phyloP scores from a whole-genome alignment of 2,329 filamentous ascomycete genomes.

The Penicillium fuscoglaucum region DNA sequence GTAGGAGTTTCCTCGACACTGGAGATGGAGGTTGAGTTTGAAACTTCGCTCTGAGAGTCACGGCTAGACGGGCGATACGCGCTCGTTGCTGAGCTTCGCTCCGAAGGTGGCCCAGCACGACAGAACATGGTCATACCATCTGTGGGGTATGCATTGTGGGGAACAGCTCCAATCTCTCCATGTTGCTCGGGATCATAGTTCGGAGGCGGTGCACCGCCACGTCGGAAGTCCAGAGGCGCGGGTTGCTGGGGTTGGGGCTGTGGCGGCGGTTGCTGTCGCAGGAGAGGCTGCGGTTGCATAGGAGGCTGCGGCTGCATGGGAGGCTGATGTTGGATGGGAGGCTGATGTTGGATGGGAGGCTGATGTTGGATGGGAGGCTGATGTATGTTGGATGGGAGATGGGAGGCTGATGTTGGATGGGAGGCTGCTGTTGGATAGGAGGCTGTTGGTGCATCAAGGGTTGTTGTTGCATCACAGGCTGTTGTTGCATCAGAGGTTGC shows the following conservation, averaged over 20 bases:
- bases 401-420: constrained; percentile 13
- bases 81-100: constrained; percentile 67
- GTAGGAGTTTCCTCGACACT: constrained; percentile 73
- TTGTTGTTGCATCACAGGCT: constrained; percentile 37
- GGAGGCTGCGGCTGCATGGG: background rate
- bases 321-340: background rate
- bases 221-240: constrained; percentile 41
- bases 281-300: background rate
- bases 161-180: constrained; percentile 66
- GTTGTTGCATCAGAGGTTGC: constrained; percentile 36
- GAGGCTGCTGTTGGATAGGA: background rate
- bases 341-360: constrained; percentile 19
- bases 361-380: constrained; percentile 10
- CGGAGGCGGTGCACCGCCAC: constrained; percentile 44
- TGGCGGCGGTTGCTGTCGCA: background rate
- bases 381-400: background rate
- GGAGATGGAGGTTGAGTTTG: constrained; percentile 83
- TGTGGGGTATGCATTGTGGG: constrained; percentile 89
- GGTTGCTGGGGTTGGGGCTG: constrained; percentile 32
- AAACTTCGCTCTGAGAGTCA: constrained; percentile 88
- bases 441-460: constrained; percentile 5
- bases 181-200: constrained; percentile 60
- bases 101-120: constrained; percentile 70
- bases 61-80: constrained; percentile 76
- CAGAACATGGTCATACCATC: constrained; percentile 99